Percentiles rank a stretch among this genome's conserved stretches.
These are phyloP conservation scores for Exophiala sp. DNA, from an alignment of 2,329 filamentous ascomycete species.

Conservation along the genomic window DNA sequence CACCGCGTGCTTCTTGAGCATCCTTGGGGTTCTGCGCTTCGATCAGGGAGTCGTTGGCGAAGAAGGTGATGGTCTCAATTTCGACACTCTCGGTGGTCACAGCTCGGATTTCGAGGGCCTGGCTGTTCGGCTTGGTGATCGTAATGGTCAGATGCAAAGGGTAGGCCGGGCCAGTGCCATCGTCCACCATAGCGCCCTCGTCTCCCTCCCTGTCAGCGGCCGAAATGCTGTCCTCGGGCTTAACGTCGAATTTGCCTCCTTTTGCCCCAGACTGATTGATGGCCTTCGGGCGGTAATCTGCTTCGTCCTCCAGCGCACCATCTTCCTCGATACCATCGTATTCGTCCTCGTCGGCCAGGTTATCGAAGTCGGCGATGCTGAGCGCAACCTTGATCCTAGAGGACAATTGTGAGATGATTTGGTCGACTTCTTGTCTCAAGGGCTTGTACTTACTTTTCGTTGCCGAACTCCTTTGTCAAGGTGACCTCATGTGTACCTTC, in stretches of 20 bases:
- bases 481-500: constrained; percentile 84
- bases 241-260: constrained; percentile 52
- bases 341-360: constrained; percentile 58
- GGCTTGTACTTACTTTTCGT: constrained; percentile 69
- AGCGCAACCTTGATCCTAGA: constrained; percentile 73
- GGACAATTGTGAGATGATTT: constrained; percentile 24
- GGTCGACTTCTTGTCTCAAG: not conserved
- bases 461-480: constrained; percentile 75
- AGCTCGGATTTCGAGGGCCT: constrained; percentile 82
- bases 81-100: constrained; percentile 83
- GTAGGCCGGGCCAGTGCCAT: constrained; percentile 57
- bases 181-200: constrained; percentile 54
- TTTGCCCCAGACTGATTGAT: constrained; percentile 53
- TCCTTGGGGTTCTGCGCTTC: constrained; percentile 71
- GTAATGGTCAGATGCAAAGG: constrained; percentile 81
- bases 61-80: constrained; percentile 74
- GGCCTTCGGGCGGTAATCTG: constrained; percentile 55
- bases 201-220: constrained; percentile 57
- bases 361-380: constrained; percentile 77
- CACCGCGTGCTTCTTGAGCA: constrained; percentile 48
- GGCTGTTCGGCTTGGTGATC: constrained; percentile 81
- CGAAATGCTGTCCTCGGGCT: constrained; percentile 55
- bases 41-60: constrained; percentile 72
- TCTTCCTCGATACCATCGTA: constrained; percentile 47
- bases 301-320: constrained; percentile 55